These are phyloP conservation scores for Aspergillus flavus DNA, from an alignment of 2,329 filamentous ascomycete genomes.

Conservation along the genomic window DNA sequence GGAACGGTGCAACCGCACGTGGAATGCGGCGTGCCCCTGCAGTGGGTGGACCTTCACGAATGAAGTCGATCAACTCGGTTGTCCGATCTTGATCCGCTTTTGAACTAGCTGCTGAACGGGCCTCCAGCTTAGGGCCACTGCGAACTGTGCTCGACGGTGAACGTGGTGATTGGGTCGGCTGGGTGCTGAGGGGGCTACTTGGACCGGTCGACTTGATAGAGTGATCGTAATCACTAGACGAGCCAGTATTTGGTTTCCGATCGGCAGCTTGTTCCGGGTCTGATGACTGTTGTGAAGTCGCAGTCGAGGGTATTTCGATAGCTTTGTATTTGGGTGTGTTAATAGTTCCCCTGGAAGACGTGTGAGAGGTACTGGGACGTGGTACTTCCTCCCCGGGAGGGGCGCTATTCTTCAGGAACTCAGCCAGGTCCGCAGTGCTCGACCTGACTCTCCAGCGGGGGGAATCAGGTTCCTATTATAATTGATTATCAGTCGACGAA, in stretches of 20 bases:
- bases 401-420: conserved; percentile 40
- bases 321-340: conserved; percentile 30
- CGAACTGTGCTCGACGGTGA: conserved; percentile 21
- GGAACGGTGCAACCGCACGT: conserved; percentile 80
- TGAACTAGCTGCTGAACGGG: conserved; percentile 70
- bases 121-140: conserved; percentile 59
- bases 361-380: conserved; percentile 23
- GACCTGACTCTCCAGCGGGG: conserved; percentile 36
- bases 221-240: conserved; percentile 80
- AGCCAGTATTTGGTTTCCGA: conserved; percentile 69
- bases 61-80: conserved; percentile 92
- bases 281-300: conserved; percentile 24
- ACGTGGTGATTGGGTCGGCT: conserved; percentile 17
- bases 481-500: conserved; percentile 7
- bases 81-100: conserved; percentile 68
- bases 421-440: conserved; percentile 40
- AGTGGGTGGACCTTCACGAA: conserved; percentile 78
- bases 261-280: conserved; percentile 63
- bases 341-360: conserved; percentile 22
- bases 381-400: conserved; percentile 32
- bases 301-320: conserved; percentile 20
- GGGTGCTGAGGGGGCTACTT: conserved; percentile 16
- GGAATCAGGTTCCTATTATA: conserved; percentile 34
- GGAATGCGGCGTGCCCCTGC: conserved; percentile 71
- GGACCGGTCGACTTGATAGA: conserved; percentile 69